Evolutionary conservation across 2,329 filamentous ascomycete genomes (phyloP), one percentile per base, ranked within the genome.

Genomic region (Talaromyces sp.): DNA sequence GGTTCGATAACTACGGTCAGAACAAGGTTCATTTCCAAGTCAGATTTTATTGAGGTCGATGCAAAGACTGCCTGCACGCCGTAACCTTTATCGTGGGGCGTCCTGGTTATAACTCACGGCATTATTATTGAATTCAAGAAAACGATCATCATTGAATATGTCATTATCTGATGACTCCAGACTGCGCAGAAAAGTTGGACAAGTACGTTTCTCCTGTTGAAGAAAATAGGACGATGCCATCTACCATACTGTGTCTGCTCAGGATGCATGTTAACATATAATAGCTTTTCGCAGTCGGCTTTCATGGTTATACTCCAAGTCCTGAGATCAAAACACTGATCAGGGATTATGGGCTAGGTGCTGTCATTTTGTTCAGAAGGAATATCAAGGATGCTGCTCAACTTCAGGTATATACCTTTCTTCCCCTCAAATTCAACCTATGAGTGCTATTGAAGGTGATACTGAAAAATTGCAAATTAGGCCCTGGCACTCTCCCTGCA

Each of bases 251-350:
- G 7, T 29, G 15, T 53, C 25, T 31, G 8, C 25, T 10, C 4
- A 17, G 17, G 47, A 31, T 53, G 29, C 49, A 49, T 34, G 17
- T 4, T 54, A 17, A 54, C 27, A 19, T 54, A 10, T 2, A 56
- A 19, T 63, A 82, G 79, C 75, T 81, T 53, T 81, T 82, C 64
- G 77, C 79, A 45, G 77, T 81, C 66, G 79, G 79, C 25, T 82
- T 82, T 47, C 70, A 81, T 65, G 78, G 77, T 49, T 71, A 75
- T 49, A 72, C 72, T 6, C 73, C 76, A 5, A 80, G 74, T 63
- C 70, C 76, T 13, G 76, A 81, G 64, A 79, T 82, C 68, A 80
- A 79, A 67, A 77, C 73, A 7, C 68, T 82, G 58, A 81, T 81
- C 58, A 74, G 71, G 19, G 76, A 75, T 3, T 76, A 80, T 67